Percentiles rank a stretch among this genome's conserved stretches.
phyloP scores from a whole-genome alignment of 2,329 filamentous ascomycete species.

The Plectosphaerella cucumerina region DNA sequence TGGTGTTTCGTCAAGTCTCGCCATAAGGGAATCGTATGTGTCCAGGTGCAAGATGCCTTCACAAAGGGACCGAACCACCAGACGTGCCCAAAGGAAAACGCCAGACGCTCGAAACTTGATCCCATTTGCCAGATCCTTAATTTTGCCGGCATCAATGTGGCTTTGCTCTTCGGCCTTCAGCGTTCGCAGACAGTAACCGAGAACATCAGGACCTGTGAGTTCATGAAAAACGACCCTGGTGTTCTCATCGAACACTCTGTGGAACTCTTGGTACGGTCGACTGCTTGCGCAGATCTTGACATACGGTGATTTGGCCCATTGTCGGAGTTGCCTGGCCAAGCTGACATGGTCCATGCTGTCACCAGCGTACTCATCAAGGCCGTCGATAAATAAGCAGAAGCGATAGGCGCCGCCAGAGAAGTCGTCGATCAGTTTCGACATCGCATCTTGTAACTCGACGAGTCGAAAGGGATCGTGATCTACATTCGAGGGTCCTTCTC shows the following conservation, averaged over 20 bases:
- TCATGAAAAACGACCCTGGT: neutral
- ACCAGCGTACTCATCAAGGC: conserved; percentile 2
- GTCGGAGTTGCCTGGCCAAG: neutral
- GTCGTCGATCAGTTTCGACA: neutral
- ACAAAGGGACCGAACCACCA: neutral
- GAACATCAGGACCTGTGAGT: neutral
- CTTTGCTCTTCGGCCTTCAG: neutral
- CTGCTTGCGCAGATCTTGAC: conserved; percentile 2
- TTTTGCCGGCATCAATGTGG: neutral
- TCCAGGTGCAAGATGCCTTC: neutral
- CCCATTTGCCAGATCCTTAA: neutral
- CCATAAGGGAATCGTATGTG: neutral
- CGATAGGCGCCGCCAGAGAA: neutral
- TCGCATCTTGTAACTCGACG: too few species aligned
- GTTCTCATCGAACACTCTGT: neutral
- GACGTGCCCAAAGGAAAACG: conserved; percentile 2
- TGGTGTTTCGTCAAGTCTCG: neutral
- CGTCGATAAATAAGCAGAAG: conserved; percentile 7
- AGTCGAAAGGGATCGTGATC: too few species aligned
- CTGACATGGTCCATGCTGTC: neutral
- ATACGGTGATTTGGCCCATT: neutral
- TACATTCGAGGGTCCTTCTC: too few species aligned
- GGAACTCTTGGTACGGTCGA: conserved; percentile 1
- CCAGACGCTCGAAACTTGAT: neutral
- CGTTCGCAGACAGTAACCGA: neutral